Evolutionary conservation across 345 rosid species (phyloP), one percentile per base, ranked within the genome.

Genomic region (Dimocarpus longan): DNA sequence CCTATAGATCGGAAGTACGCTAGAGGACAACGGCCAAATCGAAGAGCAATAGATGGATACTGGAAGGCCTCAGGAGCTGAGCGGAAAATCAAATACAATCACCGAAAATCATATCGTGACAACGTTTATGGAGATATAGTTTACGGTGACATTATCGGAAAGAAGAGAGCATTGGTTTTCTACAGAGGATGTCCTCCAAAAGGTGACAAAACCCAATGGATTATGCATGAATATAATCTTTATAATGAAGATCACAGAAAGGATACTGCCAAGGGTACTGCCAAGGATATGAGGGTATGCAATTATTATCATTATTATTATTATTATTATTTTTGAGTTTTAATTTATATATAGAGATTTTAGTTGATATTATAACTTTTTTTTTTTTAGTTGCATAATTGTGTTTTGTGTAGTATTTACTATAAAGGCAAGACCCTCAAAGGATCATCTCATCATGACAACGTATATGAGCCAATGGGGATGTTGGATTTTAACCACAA

Each of bases 211-310:
- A 70, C 73, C 0, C 46, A 70, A 22, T 70, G 73, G 73, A 46
- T 70, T 22, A 70, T 70, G 59, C 73, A 46, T 44, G 73, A 70
- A 24, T 70, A 40, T 70, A 22, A 22, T 0, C 24, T 60, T 60
- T 7, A 8, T 19, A 7, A 21, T n/a, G 8, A n/a, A n/a, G 28
- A 22, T 60, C 26, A 21, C 28, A 8, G 16, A 52, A 52, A 2
- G 37, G 37, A 32, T 32, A 32, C 37, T 32, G 37, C 57, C 1
- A 1, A 15, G 0, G n/a, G 12, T 5, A 52, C 37, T 32, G 37
- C 57, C 1, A 1, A 15, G 0, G n/a, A 52, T 5, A 52, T 52
- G n/a, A 52, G 6, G n/a, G 57, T 52, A 52, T 5, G n/a, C 10
- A 52, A 52, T 5, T 13, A 46, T 46, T 46, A 15, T 32, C 2